Percentiles rank a stretch among this genome's conserved stretches.
These are phyloP conservation scores for Elongisporangium anandrum DNA, from an alignment of 352 stramenopile species.

Conservation along the genomic window DNA sequence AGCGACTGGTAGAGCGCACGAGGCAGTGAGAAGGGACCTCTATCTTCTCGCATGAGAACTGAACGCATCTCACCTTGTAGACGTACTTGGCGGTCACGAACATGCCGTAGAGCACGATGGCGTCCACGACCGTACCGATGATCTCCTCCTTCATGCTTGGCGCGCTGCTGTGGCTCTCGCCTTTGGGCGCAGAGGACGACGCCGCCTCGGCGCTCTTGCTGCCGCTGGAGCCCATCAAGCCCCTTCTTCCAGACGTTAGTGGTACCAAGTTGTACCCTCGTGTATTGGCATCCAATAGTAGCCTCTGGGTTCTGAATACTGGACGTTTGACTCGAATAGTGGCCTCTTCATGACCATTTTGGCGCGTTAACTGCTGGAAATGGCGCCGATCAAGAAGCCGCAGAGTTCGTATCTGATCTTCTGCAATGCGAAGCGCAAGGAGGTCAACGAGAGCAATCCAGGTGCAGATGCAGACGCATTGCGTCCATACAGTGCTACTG, in stretches of 20 bases:
- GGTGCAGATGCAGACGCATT: constrained; percentile 27
- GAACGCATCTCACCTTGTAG: constrained; percentile 47
- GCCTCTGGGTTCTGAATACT: neutral
- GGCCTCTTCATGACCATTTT: neutral
- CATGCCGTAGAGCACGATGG: constrained; percentile 79
- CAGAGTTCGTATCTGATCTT: constrained; percentile 86
- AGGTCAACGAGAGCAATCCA: constrained; percentile 59
- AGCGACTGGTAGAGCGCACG: constrained; percentile 28
- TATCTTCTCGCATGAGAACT: neutral
- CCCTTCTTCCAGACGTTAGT: neutral
- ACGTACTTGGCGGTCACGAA: constrained; percentile 81
- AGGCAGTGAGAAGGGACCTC: neutral
- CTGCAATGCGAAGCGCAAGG: constrained; percentile 69
- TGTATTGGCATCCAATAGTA: constrained; percentile 4
- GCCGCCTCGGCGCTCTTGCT: constrained; percentile 50
- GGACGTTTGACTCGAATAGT: neutral
- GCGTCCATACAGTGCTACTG: no score
- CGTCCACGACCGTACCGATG: constrained; percentile 71
- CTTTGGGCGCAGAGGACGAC: neutral
- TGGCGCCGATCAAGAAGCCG: constrained; percentile 76
- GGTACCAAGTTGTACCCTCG: neutral
- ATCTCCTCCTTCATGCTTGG: constrained; percentile 52
- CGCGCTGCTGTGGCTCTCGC: constrained; percentile 5
- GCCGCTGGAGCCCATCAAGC: constrained; percentile 40
- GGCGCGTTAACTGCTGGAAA: constrained; percentile 7